Conservation (phyloP, 129 eudicot species). For the Tagetes patula region DNA sequence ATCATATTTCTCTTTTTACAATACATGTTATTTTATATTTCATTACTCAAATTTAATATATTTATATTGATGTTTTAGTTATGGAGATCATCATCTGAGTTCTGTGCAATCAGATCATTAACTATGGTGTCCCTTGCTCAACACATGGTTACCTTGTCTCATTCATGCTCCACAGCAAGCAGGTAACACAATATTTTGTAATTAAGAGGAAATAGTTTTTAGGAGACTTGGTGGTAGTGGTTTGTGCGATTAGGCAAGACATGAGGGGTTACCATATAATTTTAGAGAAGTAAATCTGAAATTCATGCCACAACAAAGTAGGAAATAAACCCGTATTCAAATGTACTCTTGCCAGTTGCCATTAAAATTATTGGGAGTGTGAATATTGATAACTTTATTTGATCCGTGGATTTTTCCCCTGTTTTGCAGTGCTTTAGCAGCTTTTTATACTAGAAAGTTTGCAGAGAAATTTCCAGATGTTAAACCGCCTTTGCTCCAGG, state of each 20-base stretch:
- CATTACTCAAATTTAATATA: conserved; percentile 14
- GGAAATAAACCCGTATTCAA: neutral
- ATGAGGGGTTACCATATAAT: conserved; percentile 9
- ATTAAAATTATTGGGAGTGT: neutral
- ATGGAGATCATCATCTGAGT: conserved; percentile 94
- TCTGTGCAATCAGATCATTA: conserved; percentile 88
- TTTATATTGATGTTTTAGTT: conserved; percentile 54
- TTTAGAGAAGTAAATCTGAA: neutral
- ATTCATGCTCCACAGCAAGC: conserved; percentile 78
- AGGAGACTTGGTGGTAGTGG: conserved; percentile 1
- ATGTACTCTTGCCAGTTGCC: neutral
- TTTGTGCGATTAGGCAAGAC: conserved; percentile 17
- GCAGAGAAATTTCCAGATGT: conserved; percentile 77
- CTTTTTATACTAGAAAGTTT: conserved; percentile 84
- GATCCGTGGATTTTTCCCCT: conserved; percentile 12
- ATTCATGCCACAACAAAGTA: neutral
- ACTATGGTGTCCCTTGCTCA: conserved; percentile 96
- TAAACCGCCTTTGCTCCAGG: conserved; percentile 94
- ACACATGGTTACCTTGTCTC: conserved; percentile 80
- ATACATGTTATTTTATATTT: neutral
- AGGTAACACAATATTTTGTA: conserved; percentile 46
- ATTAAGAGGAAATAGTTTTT: neutral
- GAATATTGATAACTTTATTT: neutral
- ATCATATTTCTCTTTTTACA: conserved; percentile 14
- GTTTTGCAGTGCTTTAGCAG: conserved; percentile 85